These are phyloP conservation scores for Clonostachys byssicola DNA, from an alignment of 2,329 filamentous ascomycete genomes.

Conservation along the genomic window DNA sequence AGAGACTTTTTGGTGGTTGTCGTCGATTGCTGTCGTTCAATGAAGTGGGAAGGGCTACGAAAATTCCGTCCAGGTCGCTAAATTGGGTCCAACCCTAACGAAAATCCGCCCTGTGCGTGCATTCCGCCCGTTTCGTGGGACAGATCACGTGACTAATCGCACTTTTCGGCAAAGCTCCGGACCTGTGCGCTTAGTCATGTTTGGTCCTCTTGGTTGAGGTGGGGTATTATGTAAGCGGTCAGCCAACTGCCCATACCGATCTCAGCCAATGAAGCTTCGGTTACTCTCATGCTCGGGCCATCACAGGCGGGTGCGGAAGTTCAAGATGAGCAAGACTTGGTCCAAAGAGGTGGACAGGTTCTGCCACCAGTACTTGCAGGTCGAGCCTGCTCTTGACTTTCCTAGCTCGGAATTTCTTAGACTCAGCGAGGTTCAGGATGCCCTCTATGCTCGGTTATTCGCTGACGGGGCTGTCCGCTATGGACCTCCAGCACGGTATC, in stretches of 20 bases:
- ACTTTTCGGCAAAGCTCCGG: too few relatives aligned
- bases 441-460: constrained; percentile 65
- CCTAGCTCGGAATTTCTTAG: constrained; percentile 57
- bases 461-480: constrained; percentile 47
- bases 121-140: neutral
- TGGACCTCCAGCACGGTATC: constrained; percentile 65
- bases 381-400: constrained; percentile 61
- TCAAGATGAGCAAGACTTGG: constrained; percentile 1
- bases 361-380: constrained; percentile 75
- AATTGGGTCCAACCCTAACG: constrained; percentile 43
- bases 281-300: too few relatives aligned
- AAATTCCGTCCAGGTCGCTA: constrained; percentile 29
- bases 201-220: too few relatives aligned
- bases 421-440: constrained; percentile 57
- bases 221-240: too few relatives aligned
- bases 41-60: constrained; percentile 10
- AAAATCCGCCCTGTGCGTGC: constrained; percentile 2
- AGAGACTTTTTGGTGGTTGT: constrained; percentile 19
- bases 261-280: too few relatives aligned
- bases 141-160: too few relatives aligned
- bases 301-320: too few relatives aligned
- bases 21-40: constrained; percentile 19
- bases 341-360: constrained; percentile 40
- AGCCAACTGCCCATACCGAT: too few relatives aligned
- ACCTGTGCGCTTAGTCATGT: too few relatives aligned